phyloP scores from a whole-genome alignment of 192 early-diverging fungal genomes.

The Entomortierella lignicola region DNA sequence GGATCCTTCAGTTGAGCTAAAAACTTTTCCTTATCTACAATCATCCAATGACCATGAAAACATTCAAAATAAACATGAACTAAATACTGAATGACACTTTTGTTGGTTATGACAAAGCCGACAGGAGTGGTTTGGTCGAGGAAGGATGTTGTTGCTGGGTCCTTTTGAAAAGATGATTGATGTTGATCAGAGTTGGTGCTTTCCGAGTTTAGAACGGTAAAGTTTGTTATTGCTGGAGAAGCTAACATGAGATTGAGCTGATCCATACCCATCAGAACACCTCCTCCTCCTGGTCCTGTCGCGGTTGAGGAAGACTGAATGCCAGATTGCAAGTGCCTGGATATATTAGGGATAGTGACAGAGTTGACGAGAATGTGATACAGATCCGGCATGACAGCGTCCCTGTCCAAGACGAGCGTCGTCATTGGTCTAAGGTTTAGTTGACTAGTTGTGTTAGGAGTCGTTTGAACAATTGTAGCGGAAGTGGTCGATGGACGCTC shows the following conservation, averaged over 20 bases:
- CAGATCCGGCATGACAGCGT: conserved; percentile 37
- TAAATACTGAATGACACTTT: conserved; percentile 51
- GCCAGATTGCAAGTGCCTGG: conserved; percentile 12
- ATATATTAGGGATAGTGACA: conserved; percentile 39
- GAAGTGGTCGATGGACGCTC: background rate
- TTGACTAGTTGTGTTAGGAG: background rate
- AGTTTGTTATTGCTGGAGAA: conserved; percentile 14
- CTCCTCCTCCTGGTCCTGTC: conserved; percentile 3
- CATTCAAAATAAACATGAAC: conserved; percentile 53
- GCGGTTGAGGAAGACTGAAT: background rate
- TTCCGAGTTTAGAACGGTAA: conserved; percentile 32
- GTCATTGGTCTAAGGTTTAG: background rate
- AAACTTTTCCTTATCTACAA: conserved; percentile 49
- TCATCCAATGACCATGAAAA: conserved; percentile 53
- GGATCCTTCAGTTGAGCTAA: conserved; percentile 40
- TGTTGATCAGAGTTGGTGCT: conserved; percentile 25
- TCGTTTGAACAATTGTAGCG: background rate
- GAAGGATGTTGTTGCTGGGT: conserved; percentile 12
- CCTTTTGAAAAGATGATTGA: conserved; percentile 40
- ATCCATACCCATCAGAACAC: conserved; percentile 17
- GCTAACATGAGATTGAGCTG: conserved; percentile 22
- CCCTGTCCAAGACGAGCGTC: conserved; percentile 14
- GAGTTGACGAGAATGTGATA: conserved; percentile 43
- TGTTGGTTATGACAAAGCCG: conserved; percentile 52
- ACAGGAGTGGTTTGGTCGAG: conserved; percentile 25